Conservation (phyloP, 1,284 basidiomycete genomes). For the Moniliella sp. region DNA sequence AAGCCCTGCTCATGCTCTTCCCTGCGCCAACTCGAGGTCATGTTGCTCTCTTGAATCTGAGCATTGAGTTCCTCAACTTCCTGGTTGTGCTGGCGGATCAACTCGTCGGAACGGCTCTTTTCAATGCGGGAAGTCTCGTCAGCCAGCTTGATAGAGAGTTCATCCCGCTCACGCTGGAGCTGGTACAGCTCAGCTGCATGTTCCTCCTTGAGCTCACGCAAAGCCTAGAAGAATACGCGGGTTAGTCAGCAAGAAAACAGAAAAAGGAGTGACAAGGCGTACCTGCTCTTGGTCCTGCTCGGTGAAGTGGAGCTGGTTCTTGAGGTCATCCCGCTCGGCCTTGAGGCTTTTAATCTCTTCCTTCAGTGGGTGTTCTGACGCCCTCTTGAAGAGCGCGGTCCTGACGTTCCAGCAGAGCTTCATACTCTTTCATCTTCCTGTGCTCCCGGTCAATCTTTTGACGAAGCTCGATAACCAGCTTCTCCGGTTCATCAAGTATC, state of each 20-base stretch:
- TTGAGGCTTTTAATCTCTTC: slow-evolving; percentile 14
- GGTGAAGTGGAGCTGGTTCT: slow-evolving; percentile 13
- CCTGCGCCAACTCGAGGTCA: background rate
- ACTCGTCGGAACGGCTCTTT: slow-evolving; percentile 23
- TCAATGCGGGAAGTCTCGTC: slow-evolving; percentile 5
- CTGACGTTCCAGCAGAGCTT: too few relatives aligned
- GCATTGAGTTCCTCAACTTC: slow-evolving; percentile 14
- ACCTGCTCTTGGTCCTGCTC: slow-evolving; percentile 13
- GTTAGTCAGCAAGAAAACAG: too few relatives aligned
- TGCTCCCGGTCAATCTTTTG: too few relatives aligned
- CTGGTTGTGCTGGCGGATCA: slow-evolving; percentile 14
- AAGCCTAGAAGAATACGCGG: too few relatives aligned
- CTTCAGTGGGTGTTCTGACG: slow-evolving; percentile 3
- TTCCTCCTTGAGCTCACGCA: too few relatives aligned
- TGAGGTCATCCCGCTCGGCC: slow-evolving; percentile 13
- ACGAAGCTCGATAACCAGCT: too few relatives aligned
- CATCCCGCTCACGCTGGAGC: slow-evolving; percentile 2
- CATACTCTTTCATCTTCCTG: too few relatives aligned
- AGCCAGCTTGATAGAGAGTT: slow-evolving; percentile 2
- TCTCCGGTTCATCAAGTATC: too few relatives aligned
- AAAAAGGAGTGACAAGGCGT: too few relatives aligned
- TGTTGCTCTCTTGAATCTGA: background rate
- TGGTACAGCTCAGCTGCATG: slow-evolving; percentile 2
- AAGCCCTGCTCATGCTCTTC: background rate
- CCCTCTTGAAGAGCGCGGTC: too few relatives aligned